A percentile compares a stretch with the other conserved stretches of the same genome.
Evolutionary conservation across 306 rosid species (phyloP).

Genomic region (Cucumis melo): DNA sequence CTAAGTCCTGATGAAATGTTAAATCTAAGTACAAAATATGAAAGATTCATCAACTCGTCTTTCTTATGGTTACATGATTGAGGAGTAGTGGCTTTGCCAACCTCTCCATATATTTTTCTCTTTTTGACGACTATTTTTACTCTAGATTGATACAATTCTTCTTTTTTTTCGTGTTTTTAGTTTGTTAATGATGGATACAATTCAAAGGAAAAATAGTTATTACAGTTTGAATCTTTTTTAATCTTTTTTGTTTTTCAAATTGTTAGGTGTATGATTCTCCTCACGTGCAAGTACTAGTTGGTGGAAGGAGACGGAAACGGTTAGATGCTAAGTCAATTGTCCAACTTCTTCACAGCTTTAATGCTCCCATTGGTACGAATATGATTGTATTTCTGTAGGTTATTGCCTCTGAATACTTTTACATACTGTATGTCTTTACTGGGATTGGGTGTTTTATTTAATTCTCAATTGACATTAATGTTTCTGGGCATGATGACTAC

Average conservation of each 20-base stretch:
- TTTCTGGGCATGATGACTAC: neutral
- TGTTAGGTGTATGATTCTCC: conserved; percentile 74
- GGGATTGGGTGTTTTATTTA: neutral
- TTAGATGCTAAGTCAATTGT: conserved; percentile 70
- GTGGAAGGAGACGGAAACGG: conserved; percentile 56
- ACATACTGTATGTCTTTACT: neutral
- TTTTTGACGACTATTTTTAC: neutral
- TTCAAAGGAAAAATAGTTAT: too few relatives aligned
- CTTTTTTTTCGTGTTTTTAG: neutral
- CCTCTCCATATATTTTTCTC: neutral
- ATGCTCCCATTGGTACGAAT: conserved; percentile 56
- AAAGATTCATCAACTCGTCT: neutral
- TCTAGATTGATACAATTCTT: neutral
- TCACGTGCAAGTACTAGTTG: conserved; percentile 45
- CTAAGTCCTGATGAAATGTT: neutral
- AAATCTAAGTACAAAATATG: neutral
- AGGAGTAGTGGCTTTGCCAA: neutral
- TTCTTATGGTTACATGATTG: neutral
- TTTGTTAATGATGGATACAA: neutral
- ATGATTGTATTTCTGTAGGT: neutral
- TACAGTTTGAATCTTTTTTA: neutral
- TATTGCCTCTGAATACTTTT: neutral
- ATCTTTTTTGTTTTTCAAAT: neutral
- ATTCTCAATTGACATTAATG: neutral
- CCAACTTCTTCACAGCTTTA: conserved; percentile 54